These are phyloP conservation scores for Penicillium sumatraense DNA, from an alignment of 2,329 filamentous ascomycete species.

Conservation along the genomic window DNA sequence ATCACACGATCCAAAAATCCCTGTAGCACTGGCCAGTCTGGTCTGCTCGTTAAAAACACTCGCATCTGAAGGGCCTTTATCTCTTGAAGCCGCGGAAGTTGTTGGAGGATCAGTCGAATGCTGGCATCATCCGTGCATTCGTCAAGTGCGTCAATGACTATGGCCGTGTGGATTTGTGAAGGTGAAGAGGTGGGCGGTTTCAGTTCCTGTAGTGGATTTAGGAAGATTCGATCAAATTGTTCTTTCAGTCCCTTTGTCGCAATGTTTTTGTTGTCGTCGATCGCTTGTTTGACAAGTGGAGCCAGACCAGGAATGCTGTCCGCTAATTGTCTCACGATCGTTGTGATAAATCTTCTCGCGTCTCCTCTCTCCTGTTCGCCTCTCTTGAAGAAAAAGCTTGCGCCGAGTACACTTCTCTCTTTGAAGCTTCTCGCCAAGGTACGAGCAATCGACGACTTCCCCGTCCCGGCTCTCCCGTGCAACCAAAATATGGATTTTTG, in stretches of 20 bases:
- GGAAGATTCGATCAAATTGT: background rate
- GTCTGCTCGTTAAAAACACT: constrained; percentile 33
- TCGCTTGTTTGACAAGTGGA: background rate
- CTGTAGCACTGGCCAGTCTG: constrained; percentile 27
- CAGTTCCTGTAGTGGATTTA: background rate
- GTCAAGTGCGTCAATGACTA: constrained; percentile 34
- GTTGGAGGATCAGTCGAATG: constrained; percentile 23
- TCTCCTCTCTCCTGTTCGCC: background rate
- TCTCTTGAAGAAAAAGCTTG: background rate
- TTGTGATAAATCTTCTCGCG: background rate
- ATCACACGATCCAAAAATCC: constrained; percentile 28
- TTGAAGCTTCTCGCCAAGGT: background rate
- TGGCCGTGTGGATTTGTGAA: constrained; percentile 3
- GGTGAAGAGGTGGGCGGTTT: background rate
- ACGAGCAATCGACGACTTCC: background rate
- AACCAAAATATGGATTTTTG: background rate
- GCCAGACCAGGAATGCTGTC: background rate
- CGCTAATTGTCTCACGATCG: background rate
- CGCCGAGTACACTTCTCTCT: background rate
- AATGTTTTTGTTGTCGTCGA: background rate
- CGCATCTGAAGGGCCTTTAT: constrained; percentile 21
- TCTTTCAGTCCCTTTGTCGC: background rate
- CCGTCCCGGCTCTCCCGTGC: background rate
- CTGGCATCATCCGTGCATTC: constrained; percentile 26
- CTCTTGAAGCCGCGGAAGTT: constrained; percentile 19